Conservation (phyloP, 345 rosid species). For the Lepidium sativum region DNA sequence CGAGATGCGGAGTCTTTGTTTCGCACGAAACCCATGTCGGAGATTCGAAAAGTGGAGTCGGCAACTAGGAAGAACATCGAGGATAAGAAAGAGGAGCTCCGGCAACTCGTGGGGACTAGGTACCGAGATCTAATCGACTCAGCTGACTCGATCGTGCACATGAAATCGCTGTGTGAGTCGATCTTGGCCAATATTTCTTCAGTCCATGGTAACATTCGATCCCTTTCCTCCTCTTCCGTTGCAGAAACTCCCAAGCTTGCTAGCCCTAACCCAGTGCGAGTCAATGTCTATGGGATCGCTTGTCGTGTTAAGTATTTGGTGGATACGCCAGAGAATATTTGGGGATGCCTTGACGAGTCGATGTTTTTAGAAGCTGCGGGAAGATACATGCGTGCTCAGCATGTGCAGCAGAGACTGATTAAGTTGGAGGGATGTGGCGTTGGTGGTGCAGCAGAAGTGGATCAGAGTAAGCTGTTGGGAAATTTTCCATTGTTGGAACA, state of each 20-base stretch:
- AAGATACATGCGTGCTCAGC: slow-evolving; percentile 74
- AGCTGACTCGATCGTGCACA: slow-evolving; percentile 79
- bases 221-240: slow-evolving; percentile 49
- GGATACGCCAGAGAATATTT: slow-evolving; percentile 89
- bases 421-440: slow-evolving; percentile 16
- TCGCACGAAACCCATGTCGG: slow-evolving; percentile 62
- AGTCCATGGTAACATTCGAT: slow-evolving; percentile 46
- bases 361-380: slow-evolving; percentile 86
- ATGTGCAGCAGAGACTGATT: slow-evolving; percentile 51
- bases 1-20: slow-evolving; percentile 84
- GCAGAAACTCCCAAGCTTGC: slow-evolving; percentile 43
- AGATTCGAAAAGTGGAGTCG: slow-evolving; percentile 73
- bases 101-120: slow-evolving; percentile 79
- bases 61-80: slow-evolving; percentile 69
- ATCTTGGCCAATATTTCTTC: slow-evolving; percentile 63
- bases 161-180: slow-evolving; percentile 75
- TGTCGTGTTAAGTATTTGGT: slow-evolving; percentile 89
- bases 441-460: slow-evolving; percentile 25
- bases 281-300: slow-evolving; percentile 58
- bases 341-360: slow-evolving; percentile 92
- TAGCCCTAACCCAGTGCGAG: slow-evolving; percentile 26
- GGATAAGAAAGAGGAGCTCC: slow-evolving; percentile 91
- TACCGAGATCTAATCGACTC: slow-evolving; percentile 95
- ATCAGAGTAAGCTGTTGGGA: slow-evolving; percentile 48
- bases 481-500: slow-evolving; percentile 87